phyloP scores from a whole-genome alignment of 768 basidiomycete genomes.

The Coprinellus micaceus region DNA sequence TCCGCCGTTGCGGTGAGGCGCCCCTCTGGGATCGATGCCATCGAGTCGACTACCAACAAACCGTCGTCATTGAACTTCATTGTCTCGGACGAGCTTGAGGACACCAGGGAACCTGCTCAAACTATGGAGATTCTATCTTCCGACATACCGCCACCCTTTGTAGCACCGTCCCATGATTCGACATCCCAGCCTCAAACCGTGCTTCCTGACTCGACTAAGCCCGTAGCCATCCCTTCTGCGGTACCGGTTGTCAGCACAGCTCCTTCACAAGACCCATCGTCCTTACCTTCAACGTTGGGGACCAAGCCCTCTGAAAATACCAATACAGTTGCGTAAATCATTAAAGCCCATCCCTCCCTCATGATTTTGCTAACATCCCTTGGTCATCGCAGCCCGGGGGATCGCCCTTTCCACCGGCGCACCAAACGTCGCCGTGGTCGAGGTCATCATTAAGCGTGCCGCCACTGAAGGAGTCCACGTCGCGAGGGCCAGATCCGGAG shows the following conservation, averaged over 20 bases:
- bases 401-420: constrained; percentile 28
- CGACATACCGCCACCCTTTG: background rate
- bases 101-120: constrained; percentile 18
- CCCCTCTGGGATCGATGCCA: constrained; percentile 51
- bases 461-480: constrained; percentile 59
- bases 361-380: background rate
- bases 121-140: background rate
- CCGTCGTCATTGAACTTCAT: constrained; percentile 62
- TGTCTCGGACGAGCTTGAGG: constrained; percentile 75
- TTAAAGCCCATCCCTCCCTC: background rate
- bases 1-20: constrained; percentile 73
- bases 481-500: constrained; percentile 74
- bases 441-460: constrained; percentile 52
- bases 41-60: constrained; percentile 44
- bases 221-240: background rate
- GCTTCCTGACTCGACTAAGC: background rate
- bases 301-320: constrained; percentile 46
- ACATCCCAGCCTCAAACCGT: background rate
- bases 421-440: constrained; percentile 46
- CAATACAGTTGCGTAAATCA: constrained; percentile 41
- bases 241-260: background rate
- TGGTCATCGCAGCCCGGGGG: background rate
- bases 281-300: constrained; percentile 34
- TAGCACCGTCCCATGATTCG: background rate
- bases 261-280: background rate